Conservation (phyloP, 75 land plant genomes). For the Pinus taeda region DNA sequence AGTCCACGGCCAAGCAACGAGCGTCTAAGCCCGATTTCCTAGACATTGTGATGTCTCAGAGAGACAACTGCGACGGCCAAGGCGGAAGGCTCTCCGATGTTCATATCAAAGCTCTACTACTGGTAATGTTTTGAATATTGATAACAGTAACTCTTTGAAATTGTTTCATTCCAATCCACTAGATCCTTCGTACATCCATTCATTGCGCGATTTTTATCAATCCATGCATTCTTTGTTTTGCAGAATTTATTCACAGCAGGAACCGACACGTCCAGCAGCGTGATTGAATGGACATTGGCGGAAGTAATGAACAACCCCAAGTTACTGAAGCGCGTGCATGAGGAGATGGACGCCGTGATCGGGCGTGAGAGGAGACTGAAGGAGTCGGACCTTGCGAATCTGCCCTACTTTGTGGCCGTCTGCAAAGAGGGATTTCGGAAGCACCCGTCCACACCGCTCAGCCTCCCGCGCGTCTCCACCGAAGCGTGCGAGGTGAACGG, state of each 20-base stretch:
- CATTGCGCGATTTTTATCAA: too few species aligned
- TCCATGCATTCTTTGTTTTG: neutral
- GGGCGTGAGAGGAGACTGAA: slow-evolving; percentile 4
- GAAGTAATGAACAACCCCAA: slow-evolving; percentile 27
- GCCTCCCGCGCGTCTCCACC: slow-evolving; percentile 14
- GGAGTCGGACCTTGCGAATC: slow-evolving; percentile 1
- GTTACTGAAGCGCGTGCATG: slow-evolving; percentile 10
- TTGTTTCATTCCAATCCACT: too few species aligned
- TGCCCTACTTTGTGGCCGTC: slow-evolving; percentile 13
- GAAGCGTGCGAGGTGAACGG: slow-evolving; percentile 13
- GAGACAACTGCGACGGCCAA: neutral
- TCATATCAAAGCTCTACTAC: slow-evolving; percentile 1
- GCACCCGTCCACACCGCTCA: slow-evolving; percentile 24
- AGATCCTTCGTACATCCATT: too few species aligned
- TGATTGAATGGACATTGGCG: slow-evolving; percentile 32
- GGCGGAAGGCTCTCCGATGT: neutral
- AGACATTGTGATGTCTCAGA: neutral
- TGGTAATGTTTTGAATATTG: neutral
- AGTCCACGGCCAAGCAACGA: neutral
- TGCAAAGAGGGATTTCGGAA: slow-evolving; percentile 19
- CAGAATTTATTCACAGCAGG: slow-evolving; percentile 25
- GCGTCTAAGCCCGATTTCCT: neutral
- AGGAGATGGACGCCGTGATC: slow-evolving; percentile 6
- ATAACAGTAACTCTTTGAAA: too few species aligned
- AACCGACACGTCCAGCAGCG: slow-evolving; percentile 24